Conservation (phyloP, 257 asterid genomes). For the Solanum medicagineum region DNA sequence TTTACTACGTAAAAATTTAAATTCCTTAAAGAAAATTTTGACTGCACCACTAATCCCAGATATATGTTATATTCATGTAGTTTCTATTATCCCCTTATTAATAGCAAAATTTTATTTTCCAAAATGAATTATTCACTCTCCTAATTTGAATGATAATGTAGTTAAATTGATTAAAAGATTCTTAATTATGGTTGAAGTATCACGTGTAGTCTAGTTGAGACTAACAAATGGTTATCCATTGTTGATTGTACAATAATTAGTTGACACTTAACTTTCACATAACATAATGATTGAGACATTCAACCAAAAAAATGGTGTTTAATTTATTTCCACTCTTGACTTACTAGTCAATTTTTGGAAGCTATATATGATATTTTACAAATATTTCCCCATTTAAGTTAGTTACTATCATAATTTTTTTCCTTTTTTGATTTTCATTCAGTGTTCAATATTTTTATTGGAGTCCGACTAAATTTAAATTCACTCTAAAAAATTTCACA, state of each 20-base stretch:
- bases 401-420: not conserved
- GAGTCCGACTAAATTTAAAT: too few species aligned
- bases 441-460: too few species aligned
- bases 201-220: not conserved
- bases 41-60: too few species aligned
- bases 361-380: not conserved
- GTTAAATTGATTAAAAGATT: not conserved
- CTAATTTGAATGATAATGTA: not conserved
- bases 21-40: too few species aligned
- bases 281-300: not conserved
- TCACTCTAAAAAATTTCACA: accelerated
- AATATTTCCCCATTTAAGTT: not conserved
- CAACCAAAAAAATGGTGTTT: not conserved
- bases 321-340: not conserved
- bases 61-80: not conserved
- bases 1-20: too few species aligned
- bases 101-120: not conserved
- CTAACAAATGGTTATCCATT: not conserved
- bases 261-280: not conserved
- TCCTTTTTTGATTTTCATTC: too few species aligned
- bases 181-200: not conserved
- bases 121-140: not conserved
- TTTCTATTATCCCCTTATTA: not conserved
- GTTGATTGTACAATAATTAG: not conserved
- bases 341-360: not conserved